A percentile compares a stretch with the other conserved stretches of the same genome.
phyloP scores from a whole-genome alignment of 2,329 filamentous ascomycete genomes.

The Thielaviopsis musarum region DNA sequence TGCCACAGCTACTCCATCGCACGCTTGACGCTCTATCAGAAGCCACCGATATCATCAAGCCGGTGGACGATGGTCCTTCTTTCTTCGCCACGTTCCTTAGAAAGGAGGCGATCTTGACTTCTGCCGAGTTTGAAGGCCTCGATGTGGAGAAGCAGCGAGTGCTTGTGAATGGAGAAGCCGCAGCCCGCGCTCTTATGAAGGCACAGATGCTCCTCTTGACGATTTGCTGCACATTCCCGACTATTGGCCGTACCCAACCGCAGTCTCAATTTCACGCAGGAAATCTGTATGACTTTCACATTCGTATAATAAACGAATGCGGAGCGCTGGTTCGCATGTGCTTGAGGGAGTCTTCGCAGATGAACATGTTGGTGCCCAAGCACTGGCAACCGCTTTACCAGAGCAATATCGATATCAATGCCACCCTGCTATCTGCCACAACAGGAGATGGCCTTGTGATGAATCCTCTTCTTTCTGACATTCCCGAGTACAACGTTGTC shows the following conservation, averaged over 20 bases:
- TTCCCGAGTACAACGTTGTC: constrained; percentile 7
- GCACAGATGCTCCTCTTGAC: constrained; percentile 50
- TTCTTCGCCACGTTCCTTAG: constrained; percentile 56
- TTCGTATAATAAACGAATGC: constrained; percentile 53
- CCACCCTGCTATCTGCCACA: constrained; percentile 1
- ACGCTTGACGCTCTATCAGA: constrained; percentile 52
- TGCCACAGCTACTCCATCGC: constrained; percentile 66
- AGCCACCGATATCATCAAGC: constrained; percentile 46
- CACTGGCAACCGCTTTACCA: constrained; percentile 34
- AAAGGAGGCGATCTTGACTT: constrained; percentile 21
- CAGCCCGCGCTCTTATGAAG: constrained; percentile 63
- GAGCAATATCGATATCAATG: neutral
- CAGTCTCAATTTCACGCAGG: constrained; percentile 42
- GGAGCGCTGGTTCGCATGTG: constrained; percentile 65
- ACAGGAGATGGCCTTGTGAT: constrained; percentile 1
- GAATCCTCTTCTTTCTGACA: constrained; percentile 2
- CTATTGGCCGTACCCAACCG: neutral
- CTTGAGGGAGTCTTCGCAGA: constrained; percentile 66
- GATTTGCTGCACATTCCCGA: constrained; percentile 10
- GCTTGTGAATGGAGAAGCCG: constrained; percentile 49
- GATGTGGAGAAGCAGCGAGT: constrained; percentile 24
- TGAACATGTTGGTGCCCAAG: constrained; percentile 57
- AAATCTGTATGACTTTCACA: constrained; percentile 75
- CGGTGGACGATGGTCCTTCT: constrained; percentile 31
- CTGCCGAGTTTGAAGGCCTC: constrained; percentile 20